Evolutionary conservation across 108 stramenopile genomes (phyloP), one percentile per base, ranked within the genome.

Genomic region (Fistulifera pelliculosa): DNA sequence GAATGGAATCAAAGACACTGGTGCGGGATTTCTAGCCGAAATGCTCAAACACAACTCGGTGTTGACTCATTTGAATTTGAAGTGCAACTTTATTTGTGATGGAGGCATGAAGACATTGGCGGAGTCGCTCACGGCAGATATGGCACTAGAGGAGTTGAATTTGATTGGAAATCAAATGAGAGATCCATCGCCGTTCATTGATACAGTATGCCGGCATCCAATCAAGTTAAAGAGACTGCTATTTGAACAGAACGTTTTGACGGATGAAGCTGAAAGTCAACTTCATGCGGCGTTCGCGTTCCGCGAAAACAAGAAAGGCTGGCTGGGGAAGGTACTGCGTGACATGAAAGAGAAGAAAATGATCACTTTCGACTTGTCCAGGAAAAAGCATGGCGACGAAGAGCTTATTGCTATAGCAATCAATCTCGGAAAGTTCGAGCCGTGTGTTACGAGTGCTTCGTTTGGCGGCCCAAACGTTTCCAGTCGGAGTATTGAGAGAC

Each of bases 1-100:
- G 38, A 85, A 85, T 47, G 43, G 56, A 11, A 69, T 85, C 48
- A 63, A 69, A 8, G 51, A 66, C 15, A 35, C 51, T 4, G 77
- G 75, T 6, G 77, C 65, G 1, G 50, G 41, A 18, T n/a, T 54
- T 19, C 16, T 85, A 17, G 72, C 80, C 1, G 52, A 68, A 21
- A 38, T 75, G 38, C 49, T 71, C 22, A 41, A 23, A 13, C 39
- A 56, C 8, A 60, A 62, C 42, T 44, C 49, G 6, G 41, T 22
- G 27, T 45, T 85, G 31, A 54, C 52, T 21, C 43, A 54, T n/a
- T 52, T 85, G 0, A 66, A 73, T 27, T 49, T 85, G 31, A 61
- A 63, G 0, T 56, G 64, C 0, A 76, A 70, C 22, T 27, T 49
- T 1, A 64, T 85, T 41, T 69, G 73, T 41, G 66, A 54, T 38